phyloP scores from a whole-genome alignment of 495 filamentous ascomycete species.

The Neurospora tetrasperma region DNA sequence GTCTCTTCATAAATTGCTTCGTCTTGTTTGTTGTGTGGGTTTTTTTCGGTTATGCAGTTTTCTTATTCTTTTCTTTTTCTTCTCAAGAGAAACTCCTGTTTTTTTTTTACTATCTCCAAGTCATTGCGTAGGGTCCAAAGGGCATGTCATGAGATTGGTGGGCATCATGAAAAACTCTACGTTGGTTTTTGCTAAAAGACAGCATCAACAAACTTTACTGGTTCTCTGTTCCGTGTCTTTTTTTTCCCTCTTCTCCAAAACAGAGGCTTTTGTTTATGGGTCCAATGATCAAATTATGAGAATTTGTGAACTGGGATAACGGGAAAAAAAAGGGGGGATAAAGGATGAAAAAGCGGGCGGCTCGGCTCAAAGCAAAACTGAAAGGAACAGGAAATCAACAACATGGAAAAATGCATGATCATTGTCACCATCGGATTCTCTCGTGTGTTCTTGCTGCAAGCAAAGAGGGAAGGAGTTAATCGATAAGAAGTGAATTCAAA shows the following conservation, averaged over 20 bases:
- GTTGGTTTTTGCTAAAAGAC: too few relatives aligned
- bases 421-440: background rate
- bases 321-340: background rate
- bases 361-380: background rate
- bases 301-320: too few relatives aligned
- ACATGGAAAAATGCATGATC: background rate
- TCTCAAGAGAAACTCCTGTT: background rate
- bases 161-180: background rate
- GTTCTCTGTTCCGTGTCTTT: constrained; percentile 1
- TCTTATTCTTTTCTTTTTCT: background rate
- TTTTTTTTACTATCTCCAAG: background rate
- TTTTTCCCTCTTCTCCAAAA: background rate
- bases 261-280: constrained; percentile 6
- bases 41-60: background rate
- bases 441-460: background rate
- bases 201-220: background rate
- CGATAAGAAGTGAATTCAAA: background rate
- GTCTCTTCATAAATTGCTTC: background rate
- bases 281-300: background rate
- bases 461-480: background rate
- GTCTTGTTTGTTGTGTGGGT: background rate
- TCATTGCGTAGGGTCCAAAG: background rate
- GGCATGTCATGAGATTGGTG: background rate
- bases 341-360: background rate
- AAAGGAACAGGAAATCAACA: background rate